Conservation (phyloP, 2,329 filamentous ascomycete genomes). For the Ophiostoma tasmaniense region DNA sequence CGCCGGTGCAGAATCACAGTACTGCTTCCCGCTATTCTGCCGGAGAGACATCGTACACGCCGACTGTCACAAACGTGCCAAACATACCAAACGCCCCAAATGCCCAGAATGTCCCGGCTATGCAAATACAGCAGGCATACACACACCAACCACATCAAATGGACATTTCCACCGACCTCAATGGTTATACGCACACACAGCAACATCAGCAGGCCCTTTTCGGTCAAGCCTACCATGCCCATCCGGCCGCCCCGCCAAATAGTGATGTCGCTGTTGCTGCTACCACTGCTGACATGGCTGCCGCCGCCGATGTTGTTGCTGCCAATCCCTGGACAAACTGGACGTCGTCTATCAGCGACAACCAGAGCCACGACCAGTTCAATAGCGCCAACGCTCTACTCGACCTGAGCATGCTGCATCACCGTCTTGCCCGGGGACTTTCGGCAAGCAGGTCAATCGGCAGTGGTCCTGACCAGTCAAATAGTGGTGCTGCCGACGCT, state of each 20-base stretch:
- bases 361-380: constrained; percentile 36
- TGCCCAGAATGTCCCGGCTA: neutral
- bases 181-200: neutral
- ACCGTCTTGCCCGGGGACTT: constrained; percentile 12
- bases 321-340: constrained; percentile 47
- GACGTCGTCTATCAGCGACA: constrained; percentile 43
- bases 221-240: neutral
- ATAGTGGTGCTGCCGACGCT: neutral
- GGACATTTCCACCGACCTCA: neutral
- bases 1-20: neutral
- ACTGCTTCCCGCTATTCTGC: neutral
- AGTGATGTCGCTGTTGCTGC: too few relatives aligned
- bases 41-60: neutral
- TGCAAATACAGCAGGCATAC: neutral
- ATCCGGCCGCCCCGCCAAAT: neutral
- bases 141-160: neutral
- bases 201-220: neutral
- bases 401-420: constrained; percentile 33
- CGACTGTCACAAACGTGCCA: neutral
- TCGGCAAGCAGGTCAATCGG: neutral
- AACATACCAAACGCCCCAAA: neutral
- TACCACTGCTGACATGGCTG: constrained; percentile 11
- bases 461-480: neutral
- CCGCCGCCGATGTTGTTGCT: constrained; percentile 16
- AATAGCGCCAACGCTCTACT: constrained; percentile 39